Evolutionary conservation across 1,284 basidiomycete genomes (phyloP).

Genomic region (Sanguinoderma infundibulare): DNA sequence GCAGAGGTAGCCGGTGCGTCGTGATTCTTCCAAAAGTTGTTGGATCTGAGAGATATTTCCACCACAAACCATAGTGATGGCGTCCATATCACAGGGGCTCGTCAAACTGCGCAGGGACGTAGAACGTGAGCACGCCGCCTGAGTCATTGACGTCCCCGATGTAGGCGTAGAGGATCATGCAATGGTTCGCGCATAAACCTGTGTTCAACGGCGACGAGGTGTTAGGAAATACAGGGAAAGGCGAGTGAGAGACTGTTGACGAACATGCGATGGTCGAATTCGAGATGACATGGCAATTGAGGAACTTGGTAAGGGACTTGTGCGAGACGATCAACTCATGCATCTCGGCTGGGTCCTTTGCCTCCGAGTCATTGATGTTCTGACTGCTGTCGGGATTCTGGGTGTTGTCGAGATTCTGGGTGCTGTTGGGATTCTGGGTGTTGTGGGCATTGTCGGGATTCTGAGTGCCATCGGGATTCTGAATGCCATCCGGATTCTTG

Average conservation of each 20-base stretch:
- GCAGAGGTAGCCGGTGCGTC: neutral
- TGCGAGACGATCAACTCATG: constrained; percentile 75
- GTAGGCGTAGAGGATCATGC: constrained; percentile 89
- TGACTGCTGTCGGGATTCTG: neutral
- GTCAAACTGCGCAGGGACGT: constrained; percentile 73
- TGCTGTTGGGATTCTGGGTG: neutral
- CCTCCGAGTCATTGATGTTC: constrained; percentile 42
- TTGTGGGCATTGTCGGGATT: neutral
- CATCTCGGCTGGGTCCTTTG: constrained; percentile 53
- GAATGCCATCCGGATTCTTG: constrained; percentile 1
- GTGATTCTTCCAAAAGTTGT: neutral
- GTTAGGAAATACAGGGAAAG: neutral
- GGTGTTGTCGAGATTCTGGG: neutral
- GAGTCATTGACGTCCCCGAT: constrained; percentile 83
- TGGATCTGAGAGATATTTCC: neutral
- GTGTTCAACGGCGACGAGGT: neutral
- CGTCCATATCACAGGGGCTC: constrained; percentile 11
- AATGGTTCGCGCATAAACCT: constrained; percentile 88
- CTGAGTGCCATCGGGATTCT: constrained; percentile 41
- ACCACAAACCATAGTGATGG: neutral
- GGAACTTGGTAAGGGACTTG: constrained; percentile 81
- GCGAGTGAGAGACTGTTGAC: constrained; percentile 29
- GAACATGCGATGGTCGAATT: constrained; percentile 86
- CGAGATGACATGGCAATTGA: constrained; percentile 84
- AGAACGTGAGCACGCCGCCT: constrained; percentile 88